Base-by-base conservation (phyloP, 106 monocot species). In the Gastrodia elata region DNA sequence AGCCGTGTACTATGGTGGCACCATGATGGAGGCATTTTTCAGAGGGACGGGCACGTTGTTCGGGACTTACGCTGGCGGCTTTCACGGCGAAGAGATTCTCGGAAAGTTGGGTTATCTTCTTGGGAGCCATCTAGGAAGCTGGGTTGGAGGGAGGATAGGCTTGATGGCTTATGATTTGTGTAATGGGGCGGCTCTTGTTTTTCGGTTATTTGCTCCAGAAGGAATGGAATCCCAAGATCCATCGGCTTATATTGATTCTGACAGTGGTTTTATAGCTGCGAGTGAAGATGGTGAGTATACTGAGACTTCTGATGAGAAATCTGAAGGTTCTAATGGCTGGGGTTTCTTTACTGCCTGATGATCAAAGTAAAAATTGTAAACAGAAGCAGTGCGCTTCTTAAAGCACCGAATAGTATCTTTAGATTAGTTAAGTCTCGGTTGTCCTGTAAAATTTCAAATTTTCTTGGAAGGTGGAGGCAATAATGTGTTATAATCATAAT, bases 51-150 rank as follows among this genome's bases (percentile, higher is more conserved):
- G 93, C 14, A 93, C 93, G 20, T 69, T 90, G 34, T 80, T 85
- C 68, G 93, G 93, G 35, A 86, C 90, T 9, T 93, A 93, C 70
- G 74, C 72, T 6, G 81, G 87, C 27, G 93, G 90, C 2, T 90
- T 75, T 65, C 85, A 80, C 68, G 93, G 93, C 49, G 90, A 93
- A 68, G 74, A 90, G 68, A 77, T 83, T 73, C 70, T 93, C 26
- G 93, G 93, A 27, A 87, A 46, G 70, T 6, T 93, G 6, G 93
- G 93, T 39, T 93, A 90, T 76, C 80, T 87, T 33, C 14, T 80
- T 38, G 93, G 93, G 30, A 93, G 93, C 71, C 93, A 93, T 77
- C 52, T 93, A 1, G 93, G 93, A 1, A 93, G 93, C 40, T 93
- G 93, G 93, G 75, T 90, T 20, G 93, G 93, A 35, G 93, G 85